These are phyloP conservation scores for Candida sanyaensis DNA, from an alignment of 1,139 yeast genomes.

Conservation along the genomic window DNA sequence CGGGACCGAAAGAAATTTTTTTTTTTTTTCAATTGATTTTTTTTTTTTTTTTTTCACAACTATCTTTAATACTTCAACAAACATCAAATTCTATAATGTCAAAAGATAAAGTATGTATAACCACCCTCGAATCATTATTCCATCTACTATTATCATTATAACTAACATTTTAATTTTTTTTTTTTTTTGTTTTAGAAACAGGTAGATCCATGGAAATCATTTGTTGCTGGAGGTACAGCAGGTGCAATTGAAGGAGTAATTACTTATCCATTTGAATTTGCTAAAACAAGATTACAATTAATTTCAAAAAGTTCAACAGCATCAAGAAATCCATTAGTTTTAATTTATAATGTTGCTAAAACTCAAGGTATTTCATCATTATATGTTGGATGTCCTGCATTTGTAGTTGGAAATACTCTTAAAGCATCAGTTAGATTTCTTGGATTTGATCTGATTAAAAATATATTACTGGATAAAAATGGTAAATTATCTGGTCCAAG, in stretches of 20 bases:
- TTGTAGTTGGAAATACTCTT: conserved; percentile 92
- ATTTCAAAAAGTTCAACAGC: conserved; percentile 67
- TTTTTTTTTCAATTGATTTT: neutral
- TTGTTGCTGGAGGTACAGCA: conserved; percentile 91
- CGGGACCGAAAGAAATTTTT: neutral
- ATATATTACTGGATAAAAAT: conserved; percentile 71
- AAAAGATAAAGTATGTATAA: conserved; percentile 5
- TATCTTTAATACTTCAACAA: neutral
- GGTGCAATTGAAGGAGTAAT: conserved; percentile 91
- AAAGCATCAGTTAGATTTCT: conserved; percentile 93
- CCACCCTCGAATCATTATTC: neutral
- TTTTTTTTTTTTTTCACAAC: conserved; percentile 1
- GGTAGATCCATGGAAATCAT: conserved; percentile 68
- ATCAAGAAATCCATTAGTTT: conserved; percentile 80
- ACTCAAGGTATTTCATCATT: conserved; percentile 79
- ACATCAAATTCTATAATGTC: neutral
- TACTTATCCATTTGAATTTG: conserved; percentile 96
- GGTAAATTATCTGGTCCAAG: conserved; percentile 88
- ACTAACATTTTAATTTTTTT: neutral
- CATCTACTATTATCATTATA: neutral
- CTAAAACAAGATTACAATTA: conserved; percentile 89
- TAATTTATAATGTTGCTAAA: conserved; percentile 72
- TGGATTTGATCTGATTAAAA: conserved; percentile 87
- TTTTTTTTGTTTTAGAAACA: conserved; percentile 4
- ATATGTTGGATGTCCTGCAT: conserved; percentile 98